These are phyloP conservation scores for Aspergillus calidoustus DNA, from an alignment of 2,329 filamentous ascomycete species.

Conservation along the genomic window DNA sequence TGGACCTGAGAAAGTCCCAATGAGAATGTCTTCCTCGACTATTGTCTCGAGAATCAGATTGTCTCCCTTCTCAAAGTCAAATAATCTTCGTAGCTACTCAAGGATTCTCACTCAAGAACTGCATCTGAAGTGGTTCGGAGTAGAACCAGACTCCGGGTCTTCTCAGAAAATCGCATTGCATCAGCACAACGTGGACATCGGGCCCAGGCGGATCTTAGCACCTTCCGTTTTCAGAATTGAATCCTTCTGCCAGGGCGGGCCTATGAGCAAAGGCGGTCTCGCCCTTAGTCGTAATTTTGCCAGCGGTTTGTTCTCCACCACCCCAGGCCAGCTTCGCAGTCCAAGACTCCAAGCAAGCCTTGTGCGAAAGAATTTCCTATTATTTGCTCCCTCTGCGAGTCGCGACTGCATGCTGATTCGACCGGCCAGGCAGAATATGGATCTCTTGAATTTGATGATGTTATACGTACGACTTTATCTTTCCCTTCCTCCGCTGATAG, in stretches of 20 bases:
- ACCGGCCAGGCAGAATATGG: background rate
- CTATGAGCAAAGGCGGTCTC: background rate
- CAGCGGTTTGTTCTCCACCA: background rate
- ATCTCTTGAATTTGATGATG: conserved; percentile 1
- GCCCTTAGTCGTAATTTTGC: background rate
- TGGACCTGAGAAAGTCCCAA: background rate
- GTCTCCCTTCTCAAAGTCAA: background rate
- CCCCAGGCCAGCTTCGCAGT: conserved; percentile 13
- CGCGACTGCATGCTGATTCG: conserved; percentile 4
- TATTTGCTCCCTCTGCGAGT: background rate
- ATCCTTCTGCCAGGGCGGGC: background rate
- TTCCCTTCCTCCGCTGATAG: conserved; percentile 9
- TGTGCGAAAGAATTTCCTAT: background rate
- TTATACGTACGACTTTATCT: conserved; percentile 8
- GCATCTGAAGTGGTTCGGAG: background rate
- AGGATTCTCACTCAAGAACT: background rate
- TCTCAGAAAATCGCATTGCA: background rate
- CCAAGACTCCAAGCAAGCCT: conserved; percentile 7
- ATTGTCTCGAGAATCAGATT: background rate
- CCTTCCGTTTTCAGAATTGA: conserved; percentile 12
- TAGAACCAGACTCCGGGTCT: background rate
- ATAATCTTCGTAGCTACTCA: background rate
- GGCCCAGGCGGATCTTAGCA: background rate
- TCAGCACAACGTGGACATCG: background rate
- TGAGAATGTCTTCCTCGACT: background rate